Conservation (phyloP, 148 eudicot genomes). For the Pharnaceum exiguum region DNA sequence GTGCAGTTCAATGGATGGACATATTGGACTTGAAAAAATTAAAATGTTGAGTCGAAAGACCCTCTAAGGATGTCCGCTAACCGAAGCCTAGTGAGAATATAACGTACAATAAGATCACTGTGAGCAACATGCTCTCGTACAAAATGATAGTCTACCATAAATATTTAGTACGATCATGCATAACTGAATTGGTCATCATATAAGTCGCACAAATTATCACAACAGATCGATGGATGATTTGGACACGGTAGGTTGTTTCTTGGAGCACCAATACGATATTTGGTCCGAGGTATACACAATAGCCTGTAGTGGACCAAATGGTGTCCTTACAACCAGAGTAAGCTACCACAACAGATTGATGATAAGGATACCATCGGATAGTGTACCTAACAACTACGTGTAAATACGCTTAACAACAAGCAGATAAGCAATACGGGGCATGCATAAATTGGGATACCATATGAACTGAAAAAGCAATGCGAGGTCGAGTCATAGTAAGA, state of each 20-base stretch:
- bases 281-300: neutral
- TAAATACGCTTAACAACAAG: too few species aligned
- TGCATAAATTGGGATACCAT: too few species aligned
- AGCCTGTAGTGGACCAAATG: neutral
- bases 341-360: neutral
- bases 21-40: neutral
- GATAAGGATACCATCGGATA: too few species aligned
- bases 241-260: neutral
- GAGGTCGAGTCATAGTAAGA: neutral
- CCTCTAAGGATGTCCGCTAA: neutral
- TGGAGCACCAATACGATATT: neutral
- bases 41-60: neutral
- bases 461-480: neutral
- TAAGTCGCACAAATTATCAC: neutral
- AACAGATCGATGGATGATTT: neutral
- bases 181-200: neutral
- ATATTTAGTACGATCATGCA: neutral
- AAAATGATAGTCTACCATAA: neutral
- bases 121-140: neutral
- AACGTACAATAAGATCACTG: neutral
- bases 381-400: too few species aligned
- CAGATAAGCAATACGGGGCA: too few species aligned
- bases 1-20: neutral
- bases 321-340: neutral
- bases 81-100: neutral